Evolutionary conservation across 176 grass and related monocot genomes (phyloP).

Genomic region (Chrysopogon serrulatus): DNA sequence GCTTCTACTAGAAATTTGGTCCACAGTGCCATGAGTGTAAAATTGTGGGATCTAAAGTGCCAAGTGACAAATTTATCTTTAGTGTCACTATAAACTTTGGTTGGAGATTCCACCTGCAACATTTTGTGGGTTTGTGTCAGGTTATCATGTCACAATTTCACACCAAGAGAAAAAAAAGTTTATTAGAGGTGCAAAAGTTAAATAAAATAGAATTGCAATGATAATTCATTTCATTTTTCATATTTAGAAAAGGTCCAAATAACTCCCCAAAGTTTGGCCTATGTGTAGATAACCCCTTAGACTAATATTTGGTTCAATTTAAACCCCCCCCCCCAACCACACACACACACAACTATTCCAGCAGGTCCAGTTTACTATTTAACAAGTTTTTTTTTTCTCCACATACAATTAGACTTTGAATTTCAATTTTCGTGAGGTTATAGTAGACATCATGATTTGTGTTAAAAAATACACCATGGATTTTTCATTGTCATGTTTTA

Average conservation of each 20-base stretch:
- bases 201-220: not conserved
- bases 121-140: not conserved
- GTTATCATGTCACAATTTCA: not conserved
- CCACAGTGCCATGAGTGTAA: conserved; percentile 63
- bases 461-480: not conserved
- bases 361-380: not conserved
- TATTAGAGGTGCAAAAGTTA: not conserved
- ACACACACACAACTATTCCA: no score
- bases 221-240: not conserved
- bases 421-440: not conserved
- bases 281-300: not conserved
- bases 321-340: no score
- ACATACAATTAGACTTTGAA: not conserved
- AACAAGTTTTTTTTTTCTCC: not conserved
- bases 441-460: not conserved
- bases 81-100: conserved; percentile 28
- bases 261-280: not conserved
- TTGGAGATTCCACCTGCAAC: conserved; percentile 50
- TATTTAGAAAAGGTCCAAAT: not conserved
- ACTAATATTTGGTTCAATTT: not conserved
- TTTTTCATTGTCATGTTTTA: not conserved
- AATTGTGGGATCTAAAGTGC: conserved; percentile 54
- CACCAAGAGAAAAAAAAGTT: not conserved
- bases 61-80: conserved; percentile 50
- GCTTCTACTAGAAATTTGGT: conserved; percentile 63